Evolutionary conservation across 176 grass and related monocot species (phyloP).

Genomic region (Pontederia paniculata): DNA sequence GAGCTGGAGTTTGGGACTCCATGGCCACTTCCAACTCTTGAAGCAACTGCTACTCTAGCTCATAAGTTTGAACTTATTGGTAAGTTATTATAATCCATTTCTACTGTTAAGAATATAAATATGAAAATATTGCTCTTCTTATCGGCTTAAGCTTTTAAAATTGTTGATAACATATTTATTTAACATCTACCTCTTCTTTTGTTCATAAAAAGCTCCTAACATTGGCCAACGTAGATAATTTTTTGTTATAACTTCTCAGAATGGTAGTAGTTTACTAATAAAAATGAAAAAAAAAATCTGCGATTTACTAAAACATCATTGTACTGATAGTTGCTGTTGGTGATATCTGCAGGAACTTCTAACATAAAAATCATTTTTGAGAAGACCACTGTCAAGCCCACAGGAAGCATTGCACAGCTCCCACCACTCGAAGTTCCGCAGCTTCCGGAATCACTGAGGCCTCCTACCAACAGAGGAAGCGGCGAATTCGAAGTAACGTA

Average conservation of each 20-base stretch:
- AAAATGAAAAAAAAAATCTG: not conserved
- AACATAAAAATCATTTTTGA: constrained; percentile 68
- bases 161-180: not conserved
- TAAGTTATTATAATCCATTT: constrained; percentile 18
- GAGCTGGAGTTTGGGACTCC: constrained; percentile 76
- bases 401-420: constrained; percentile 58
- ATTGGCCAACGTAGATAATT: too few relatives aligned
- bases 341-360: constrained; percentile 31
- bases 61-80: constrained; percentile 81
- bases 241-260: too few relatives aligned
- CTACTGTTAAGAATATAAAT: too few relatives aligned
- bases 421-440: constrained; percentile 72
- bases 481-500: constrained; percentile 92
- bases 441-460: constrained; percentile 54
- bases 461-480: constrained; percentile 57
- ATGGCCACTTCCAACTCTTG: constrained; percentile 58
- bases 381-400: constrained; percentile 83
- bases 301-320: too few relatives aligned
- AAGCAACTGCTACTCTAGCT: constrained; percentile 54
- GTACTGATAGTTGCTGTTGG: not conserved
- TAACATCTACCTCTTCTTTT: too few relatives aligned
- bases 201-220: too few relatives aligned
- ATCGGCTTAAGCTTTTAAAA: too few relatives aligned
- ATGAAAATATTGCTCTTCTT: too few relatives aligned
- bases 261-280: too few relatives aligned